Conservation (phyloP, 2,329 filamentous ascomycete species). For the Rugonectria rugulosa region DNA sequence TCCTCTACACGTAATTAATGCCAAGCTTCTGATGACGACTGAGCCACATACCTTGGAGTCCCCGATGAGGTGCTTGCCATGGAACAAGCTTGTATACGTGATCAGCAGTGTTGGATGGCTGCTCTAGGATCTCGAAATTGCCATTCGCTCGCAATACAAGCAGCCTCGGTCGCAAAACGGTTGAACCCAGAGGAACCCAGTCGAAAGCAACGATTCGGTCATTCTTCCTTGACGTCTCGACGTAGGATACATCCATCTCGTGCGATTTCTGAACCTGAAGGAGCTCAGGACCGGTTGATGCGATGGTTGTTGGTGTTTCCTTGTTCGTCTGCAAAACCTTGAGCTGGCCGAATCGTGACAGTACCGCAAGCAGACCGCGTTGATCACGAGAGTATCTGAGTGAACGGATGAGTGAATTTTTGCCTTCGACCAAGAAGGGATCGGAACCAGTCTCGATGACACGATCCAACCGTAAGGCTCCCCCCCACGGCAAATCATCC, state of each 20-base stretch:
- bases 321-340: constrained; percentile 66
- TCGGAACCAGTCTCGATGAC: constrained; percentile 64
- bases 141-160: constrained; percentile 68
- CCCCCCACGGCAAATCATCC: constrained; percentile 70
- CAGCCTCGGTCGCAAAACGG: constrained; percentile 63
- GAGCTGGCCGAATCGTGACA: constrained; percentile 70
- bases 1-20: constrained; percentile 50
- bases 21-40: background rate
- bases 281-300: constrained; percentile 62
- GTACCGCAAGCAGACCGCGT: constrained; percentile 65
- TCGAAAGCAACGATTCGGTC: constrained; percentile 73
- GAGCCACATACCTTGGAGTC: constrained; percentile 56
- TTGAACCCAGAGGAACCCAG: constrained; percentile 67
- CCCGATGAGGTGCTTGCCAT: constrained; percentile 67
- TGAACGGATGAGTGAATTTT: constrained; percentile 67
- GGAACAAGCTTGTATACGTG: constrained; percentile 68
- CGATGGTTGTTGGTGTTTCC: constrained; percentile 54
- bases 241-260: constrained; percentile 67
- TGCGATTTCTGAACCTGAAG: constrained; percentile 66
- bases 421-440: constrained; percentile 58
- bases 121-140: constrained; percentile 67
- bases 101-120: constrained; percentile 64
- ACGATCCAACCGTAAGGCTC: constrained; percentile 63
- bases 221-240: constrained; percentile 58
- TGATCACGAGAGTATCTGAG: constrained; percentile 70